These are phyloP conservation scores for Sporothrix variecibatus DNA, from an alignment of 2,329 filamentous ascomycete genomes.

Conservation along the genomic window DNA sequence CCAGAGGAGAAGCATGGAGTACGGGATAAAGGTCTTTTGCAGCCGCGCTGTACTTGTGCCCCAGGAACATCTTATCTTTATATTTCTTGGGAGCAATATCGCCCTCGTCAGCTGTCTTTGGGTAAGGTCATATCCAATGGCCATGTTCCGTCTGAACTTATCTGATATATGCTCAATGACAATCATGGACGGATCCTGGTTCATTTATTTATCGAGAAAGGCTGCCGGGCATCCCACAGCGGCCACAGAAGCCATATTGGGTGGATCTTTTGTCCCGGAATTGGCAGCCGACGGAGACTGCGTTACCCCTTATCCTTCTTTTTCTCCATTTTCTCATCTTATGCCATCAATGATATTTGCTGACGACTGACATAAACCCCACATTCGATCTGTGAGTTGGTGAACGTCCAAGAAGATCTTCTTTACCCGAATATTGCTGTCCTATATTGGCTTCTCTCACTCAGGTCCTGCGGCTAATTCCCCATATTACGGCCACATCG, in stretches of 20 bases:
- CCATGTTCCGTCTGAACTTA: not conserved
- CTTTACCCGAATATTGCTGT: not conserved
- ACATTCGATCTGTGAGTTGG: not conserved
- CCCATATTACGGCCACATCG: not conserved
- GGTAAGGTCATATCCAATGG: too few relatives aligned
- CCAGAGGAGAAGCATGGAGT: not conserved
- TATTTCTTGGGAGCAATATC: constrained; percentile 8
- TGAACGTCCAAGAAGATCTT: not conserved
- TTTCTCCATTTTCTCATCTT: not conserved
- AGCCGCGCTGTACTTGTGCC: not conserved
- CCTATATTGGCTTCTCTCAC: not conserved
- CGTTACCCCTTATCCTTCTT: not conserved
- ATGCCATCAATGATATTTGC: not conserved
- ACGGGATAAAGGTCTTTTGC: not conserved
- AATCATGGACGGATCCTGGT: not conserved
- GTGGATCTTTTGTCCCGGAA: not conserved
- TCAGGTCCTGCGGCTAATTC: not conserved
- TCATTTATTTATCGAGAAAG: not conserved
- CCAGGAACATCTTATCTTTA: not conserved
- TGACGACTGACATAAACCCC: not conserved
- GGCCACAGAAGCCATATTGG: not conserved
- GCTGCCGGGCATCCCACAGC: not conserved
- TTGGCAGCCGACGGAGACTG: not conserved
- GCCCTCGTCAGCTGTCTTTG: not conserved
- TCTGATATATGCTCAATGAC: not conserved